Conservation (phyloP, 2,329 filamentous ascomycete genomes). For the Daldinia sp. region DNA sequence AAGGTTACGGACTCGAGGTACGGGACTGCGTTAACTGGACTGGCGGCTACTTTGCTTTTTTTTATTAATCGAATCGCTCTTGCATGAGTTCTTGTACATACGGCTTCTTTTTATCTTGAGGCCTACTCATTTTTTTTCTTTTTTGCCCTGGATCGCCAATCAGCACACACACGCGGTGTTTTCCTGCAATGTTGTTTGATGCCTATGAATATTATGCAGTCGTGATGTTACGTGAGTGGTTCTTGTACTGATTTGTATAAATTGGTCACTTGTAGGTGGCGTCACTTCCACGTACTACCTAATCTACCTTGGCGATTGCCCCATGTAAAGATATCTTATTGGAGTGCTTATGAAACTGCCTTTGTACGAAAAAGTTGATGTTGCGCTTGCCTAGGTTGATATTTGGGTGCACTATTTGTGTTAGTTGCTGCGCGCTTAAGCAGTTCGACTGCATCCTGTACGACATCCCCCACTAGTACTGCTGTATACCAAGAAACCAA, state of each 20-base stretch:
- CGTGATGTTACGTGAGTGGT: neutral
- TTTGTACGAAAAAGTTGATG: neutral
- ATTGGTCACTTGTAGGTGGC: too few species aligned
- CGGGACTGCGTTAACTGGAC: neutral
- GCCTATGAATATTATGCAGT: neutral
- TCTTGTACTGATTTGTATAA: too few species aligned
- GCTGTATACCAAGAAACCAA: too few species aligned
- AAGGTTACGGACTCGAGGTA: neutral
- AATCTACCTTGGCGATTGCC: too few species aligned
- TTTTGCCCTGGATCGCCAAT: neutral
- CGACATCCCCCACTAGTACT: neutral
- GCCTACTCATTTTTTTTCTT: too few species aligned
- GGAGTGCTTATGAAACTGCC: neutral
- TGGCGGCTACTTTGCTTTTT: neutral
- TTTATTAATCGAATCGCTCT: neutral
- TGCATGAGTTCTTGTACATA: constrained; percentile 5
- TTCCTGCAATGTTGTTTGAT: neutral
- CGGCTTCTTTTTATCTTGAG: neutral
- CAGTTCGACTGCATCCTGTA: neutral
- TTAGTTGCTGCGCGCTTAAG: neutral
- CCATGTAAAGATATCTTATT: too few species aligned
- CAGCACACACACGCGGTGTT: neutral
- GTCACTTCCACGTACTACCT: too few species aligned
- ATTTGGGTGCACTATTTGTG: neutral
- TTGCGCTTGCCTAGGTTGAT: too few species aligned